phyloP scores from a whole-genome alignment of 371 early-diverging fungal species.

The Mortierella sp. region DNA sequence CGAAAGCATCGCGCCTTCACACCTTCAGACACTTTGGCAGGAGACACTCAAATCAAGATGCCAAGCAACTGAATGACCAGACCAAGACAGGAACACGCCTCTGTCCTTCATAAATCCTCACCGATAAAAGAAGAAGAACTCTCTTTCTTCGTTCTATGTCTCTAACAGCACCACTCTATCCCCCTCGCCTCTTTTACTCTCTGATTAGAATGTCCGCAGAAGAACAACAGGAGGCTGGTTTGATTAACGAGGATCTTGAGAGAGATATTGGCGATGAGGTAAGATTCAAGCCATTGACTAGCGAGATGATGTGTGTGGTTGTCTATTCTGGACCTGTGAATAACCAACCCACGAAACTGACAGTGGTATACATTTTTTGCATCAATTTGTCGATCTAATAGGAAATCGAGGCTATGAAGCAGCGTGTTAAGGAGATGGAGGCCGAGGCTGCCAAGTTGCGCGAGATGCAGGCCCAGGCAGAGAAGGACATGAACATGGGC shows the following conservation, averaged over 20 bases:
- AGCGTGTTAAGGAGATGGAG: conserved; percentile 93
- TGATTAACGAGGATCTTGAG: conserved; percentile 42
- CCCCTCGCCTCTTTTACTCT: neutral
- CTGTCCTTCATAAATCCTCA: neutral
- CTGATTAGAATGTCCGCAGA: conserved; percentile 38
- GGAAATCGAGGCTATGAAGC: conserved; percentile 86
- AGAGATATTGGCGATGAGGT: conserved; percentile 58
- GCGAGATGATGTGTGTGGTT: neutral
- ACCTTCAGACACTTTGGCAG: too few relatives aligned
- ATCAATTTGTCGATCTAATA: neutral
- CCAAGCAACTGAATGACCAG: neutral
- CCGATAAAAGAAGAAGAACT: neutral
- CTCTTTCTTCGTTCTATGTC: neutral
- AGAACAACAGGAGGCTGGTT: conserved; percentile 25
- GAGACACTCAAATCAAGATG: too few relatives aligned
- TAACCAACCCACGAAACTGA: neutral
- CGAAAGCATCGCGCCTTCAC: too few relatives aligned
- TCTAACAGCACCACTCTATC: neutral
- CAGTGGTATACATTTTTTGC: neutral
- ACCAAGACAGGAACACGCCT: neutral
- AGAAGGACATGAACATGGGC: conserved; percentile 79
- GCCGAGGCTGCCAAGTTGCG: conserved; percentile 95
- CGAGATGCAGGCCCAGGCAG: conserved; percentile 91
- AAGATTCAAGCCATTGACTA: neutral
- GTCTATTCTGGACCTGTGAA: neutral